These are phyloP conservation scores for Starmera stellimalicola DNA, from an alignment of 1,139 yeast genomes.

Conservation along the genomic window DNA sequence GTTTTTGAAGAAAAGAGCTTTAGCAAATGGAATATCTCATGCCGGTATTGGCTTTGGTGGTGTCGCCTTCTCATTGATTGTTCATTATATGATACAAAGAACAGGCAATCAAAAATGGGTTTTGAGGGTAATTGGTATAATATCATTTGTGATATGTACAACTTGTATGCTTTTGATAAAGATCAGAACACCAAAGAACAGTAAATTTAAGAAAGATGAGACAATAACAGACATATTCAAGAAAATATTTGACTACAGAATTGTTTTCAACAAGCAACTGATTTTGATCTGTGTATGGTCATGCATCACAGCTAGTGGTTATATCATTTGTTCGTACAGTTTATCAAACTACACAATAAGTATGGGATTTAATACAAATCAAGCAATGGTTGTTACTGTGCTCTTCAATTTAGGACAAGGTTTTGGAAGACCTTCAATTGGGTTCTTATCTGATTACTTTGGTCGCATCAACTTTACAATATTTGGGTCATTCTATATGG, in stretches of 20 bases:
- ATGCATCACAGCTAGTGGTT: slow-evolving; percentile 27
- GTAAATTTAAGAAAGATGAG: slow-evolving; percentile 28
- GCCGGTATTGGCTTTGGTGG: slow-evolving; percentile 66
- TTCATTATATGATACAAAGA: slow-evolving; percentile 34
- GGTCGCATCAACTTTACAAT: slow-evolving; percentile 40
- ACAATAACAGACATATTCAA: slow-evolving; percentile 18
- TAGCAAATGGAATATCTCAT: slow-evolving; percentile 52
- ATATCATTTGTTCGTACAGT: slow-evolving; percentile 40
- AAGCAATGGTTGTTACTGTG: slow-evolving; percentile 43
- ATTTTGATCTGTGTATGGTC: slow-evolving; percentile 33
- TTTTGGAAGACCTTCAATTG: slow-evolving; percentile 45
- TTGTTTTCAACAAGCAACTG: slow-evolving; percentile 22
- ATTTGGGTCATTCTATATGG: slow-evolving; percentile 23
- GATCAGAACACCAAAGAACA: slow-evolving; percentile 22
- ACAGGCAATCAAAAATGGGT: slow-evolving; percentile 53
- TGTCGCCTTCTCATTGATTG: slow-evolving; percentile 39
- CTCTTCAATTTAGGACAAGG: slow-evolving; percentile 43
- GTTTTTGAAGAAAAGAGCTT: slow-evolving; percentile 48
- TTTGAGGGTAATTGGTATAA: slow-evolving; percentile 40
- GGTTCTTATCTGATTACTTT: slow-evolving; percentile 33
- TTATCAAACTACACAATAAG: slow-evolving; percentile 41
- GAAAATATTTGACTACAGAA: slow-evolving; percentile 17
- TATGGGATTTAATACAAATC: slow-evolving; percentile 35
- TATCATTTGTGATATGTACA: slow-evolving; percentile 33
- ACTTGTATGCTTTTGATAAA: slow-evolving; percentile 22